Evolutionary conservation across 2,329 filamentous ascomycete species (phyloP).

Genomic region (Pestalotiopsis sp.): DNA sequence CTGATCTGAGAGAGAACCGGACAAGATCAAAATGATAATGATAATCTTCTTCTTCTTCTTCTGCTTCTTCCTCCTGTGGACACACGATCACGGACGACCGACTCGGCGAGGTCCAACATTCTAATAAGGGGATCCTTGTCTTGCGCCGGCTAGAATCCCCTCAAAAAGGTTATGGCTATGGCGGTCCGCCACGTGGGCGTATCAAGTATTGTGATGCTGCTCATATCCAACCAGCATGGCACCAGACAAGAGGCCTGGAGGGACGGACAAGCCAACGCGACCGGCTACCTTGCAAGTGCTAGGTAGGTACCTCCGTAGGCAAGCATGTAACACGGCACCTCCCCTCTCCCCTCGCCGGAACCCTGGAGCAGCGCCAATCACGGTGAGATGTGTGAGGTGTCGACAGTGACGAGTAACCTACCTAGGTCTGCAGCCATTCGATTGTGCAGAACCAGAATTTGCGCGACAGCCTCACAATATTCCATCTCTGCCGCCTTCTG

Average conservation of each 20-base stretch:
- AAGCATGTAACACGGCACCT: background rate
- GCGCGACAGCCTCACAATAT: constrained; percentile 10
- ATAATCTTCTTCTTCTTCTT: too few relatives aligned
- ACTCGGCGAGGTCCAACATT: background rate
- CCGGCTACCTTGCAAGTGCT: background rate
- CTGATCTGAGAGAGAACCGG: too few relatives aligned
- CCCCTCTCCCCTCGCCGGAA: background rate
- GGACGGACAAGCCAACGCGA: too few relatives aligned
- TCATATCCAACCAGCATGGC: background rate
- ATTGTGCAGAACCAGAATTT: background rate
- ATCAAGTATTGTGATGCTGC: constrained; percentile 7
- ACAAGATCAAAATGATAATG: too few relatives aligned
- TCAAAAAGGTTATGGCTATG: constrained; percentile 4
- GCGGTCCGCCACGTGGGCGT: constrained; percentile 12
- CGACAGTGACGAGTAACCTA: background rate
- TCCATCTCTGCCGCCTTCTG: constrained; percentile 8
- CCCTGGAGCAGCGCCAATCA: constrained; percentile 9
- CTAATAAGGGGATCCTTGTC: background rate
- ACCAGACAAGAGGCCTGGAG: background rate
- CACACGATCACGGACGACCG: background rate
- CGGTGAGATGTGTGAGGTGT: background rate
- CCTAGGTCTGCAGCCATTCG: constrained; percentile 7
- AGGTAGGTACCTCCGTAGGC: background rate
- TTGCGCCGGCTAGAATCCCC: background rate
- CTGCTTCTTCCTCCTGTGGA: background rate